Base-by-base conservation (phyloP, 352 stramenopile genomes). In the Globisporangium okanoganense region DNA sequence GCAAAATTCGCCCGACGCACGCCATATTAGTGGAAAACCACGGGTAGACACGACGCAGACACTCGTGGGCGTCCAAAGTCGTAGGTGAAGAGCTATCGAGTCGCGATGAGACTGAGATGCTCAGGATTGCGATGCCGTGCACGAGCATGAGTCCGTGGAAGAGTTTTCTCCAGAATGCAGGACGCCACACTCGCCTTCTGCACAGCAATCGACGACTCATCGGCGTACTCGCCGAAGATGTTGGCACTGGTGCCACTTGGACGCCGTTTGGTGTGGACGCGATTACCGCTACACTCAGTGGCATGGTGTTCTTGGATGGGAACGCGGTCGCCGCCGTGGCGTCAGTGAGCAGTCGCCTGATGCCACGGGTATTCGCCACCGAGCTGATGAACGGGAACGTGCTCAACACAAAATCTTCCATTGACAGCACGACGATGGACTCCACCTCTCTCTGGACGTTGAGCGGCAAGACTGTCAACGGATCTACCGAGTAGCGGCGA, bases 371-470 rank as follows among this genome's bases (percentile, higher is more conserved):
- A 18, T 52, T 52, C 45, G 14, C 14, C 45, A 36, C 9, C 13
- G 45, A 52, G 45, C 45, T 52, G 24, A 52, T 35, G 20, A 52
- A 52, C 25, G 45, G 14, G 25, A 52, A 36, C 24, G 45, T 24
- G 25, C 45, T 52, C 20, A 52, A 24, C 6, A 52, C n/a, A 7
- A 52, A 52, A 5, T 52, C 45, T 14, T 2, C n/a, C 8, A 24
- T 35, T 16, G 45, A 36, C 24, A 52, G 45, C 25, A 52, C 45
- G n/a, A 52, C 24, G 22, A 35, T 52, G 45, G 9, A 52, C 45
- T 52, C 14, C 22, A 52, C 45, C 20, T 52, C 14, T n/a, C 45
- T 29, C 45, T 52, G 10, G 6, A 52, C 13, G 13, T 36, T 35
- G 13, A 52, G 29, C 14, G 45, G 45, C 24, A 52, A 22, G 2